Base-by-base conservation (phyloP, 169 alveolate species). In the Nephromyces sp. region DNA sequence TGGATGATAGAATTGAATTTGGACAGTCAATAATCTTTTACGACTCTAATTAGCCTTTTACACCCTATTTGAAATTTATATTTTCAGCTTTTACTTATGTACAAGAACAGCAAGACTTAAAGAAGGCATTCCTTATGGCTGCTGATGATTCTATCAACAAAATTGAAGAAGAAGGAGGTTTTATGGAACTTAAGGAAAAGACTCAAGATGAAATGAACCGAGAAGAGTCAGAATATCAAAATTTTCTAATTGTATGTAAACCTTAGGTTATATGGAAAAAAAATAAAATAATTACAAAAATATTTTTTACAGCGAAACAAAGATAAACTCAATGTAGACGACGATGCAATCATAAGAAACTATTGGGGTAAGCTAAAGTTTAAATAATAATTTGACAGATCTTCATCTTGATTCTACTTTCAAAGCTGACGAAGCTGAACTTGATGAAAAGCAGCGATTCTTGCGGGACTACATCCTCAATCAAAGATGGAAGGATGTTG, bases 401-500 rank as follows among this genome's bases (percentile, higher is more conserved):
- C 15, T 24, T n/a, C 8, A n/a, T 15, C n/a, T 15, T n/a, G n/a
- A 15, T 62, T n/a, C 68, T 62, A n/a, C 52, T 68, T 27, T 31
- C 21, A 65, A 82, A 82, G 87, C 80, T 22, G 87, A 82, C 57
- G 87, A 74, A 68, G n/a, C n/a, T n/a, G 79, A 73, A 4, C 63
- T 88, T 63, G 85, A 84, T 32, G 80, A 73, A 32, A 80, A 81
- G 70, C 94, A 90, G 62, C 73, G 73, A 70, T 90, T 88, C 74
- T 78, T 90, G 32, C 70, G 94, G 30, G 87, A 88, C 66, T 90
- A 88, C 81, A 88, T 90, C 71, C 74, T 90, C 33, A 77, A 84
- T 25, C 87, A 88, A 68, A 87, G 87, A 2, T 90, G 95, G 95
- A 75, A 81, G 27, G 93, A 86, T 61, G 81, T 32, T 64, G 34